Base-by-base conservation (phyloP, 2,329 filamentous ascomycete species). In the Coniosporium tulheliwenetii region DNA sequence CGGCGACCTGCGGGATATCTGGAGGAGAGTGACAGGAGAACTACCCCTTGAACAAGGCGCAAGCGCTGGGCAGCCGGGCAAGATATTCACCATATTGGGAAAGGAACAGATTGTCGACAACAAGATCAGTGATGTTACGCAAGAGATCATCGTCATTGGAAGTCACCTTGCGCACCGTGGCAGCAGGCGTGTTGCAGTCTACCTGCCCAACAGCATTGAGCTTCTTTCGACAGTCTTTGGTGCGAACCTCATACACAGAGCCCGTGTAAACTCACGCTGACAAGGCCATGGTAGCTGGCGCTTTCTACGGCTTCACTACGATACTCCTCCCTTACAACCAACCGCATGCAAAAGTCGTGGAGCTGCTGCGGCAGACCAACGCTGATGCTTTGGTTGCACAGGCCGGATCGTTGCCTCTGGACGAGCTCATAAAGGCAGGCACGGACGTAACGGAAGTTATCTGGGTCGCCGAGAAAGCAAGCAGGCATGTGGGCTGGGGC, bases 401-500 rank as follows among this genome's bases (percentile, higher is more conserved):
- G 30, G 87, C 89, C 2, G 91, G 91, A 35, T 77, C 81, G n/a
- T 73, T 96, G 43, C 84, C 91, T 15, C 76, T 94, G 36, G 79
- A 85, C 46, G 65, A 72, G 32, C 72, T 93, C 10, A 71, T 77
- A 40, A 75, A 79, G 51, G 71, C 68, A 40, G 85, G 83, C 52
- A 71, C 79, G 5, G 70, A 73, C 32, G 70, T 98, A 37, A 79
- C 78, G 45, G 77, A 86, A 49, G 70, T 94, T 30, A 74, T 95
- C 50, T 96, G 87, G 85, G 87, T 95, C 10, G 85, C 93, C 5
- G 89, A 95, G 52, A 75, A 85, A 53, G 85, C 85, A 35, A 95
- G 79, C 64, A 76, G 77, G 50, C 89, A 96, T 56, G 81, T 98
- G 71, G 87, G 94, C 61, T 98, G 89, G 87, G 87, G 85, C 50